Evolutionary conservation across 2,329 filamentous ascomycete species (phyloP).

Genomic region (Sporothrix euskadiensis): DNA sequence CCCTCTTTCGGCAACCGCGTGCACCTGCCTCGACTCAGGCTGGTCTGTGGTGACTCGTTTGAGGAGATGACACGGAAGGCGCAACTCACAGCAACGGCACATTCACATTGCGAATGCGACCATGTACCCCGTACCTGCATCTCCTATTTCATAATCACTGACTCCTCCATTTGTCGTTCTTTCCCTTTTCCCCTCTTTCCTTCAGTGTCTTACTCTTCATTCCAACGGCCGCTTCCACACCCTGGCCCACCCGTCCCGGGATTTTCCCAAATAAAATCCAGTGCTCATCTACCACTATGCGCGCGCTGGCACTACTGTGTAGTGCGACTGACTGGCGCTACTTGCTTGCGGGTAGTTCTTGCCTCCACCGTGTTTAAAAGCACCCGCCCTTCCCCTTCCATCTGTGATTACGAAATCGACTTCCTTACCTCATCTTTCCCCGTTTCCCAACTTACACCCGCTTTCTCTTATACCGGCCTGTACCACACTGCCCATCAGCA

Average conservation of each 20-base stretch:
- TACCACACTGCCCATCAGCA: slow-evolving; percentile 21
- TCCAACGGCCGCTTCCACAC: slow-evolving; percentile 19
- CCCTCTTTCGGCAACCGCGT: neutral
- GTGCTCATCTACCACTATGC: slow-evolving; percentile 19
- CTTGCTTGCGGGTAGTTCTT: neutral
- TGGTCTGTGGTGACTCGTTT: neutral
- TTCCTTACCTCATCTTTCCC: slow-evolving; percentile 33
- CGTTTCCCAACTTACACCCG: slow-evolving; percentile 29
- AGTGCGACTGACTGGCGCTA: slow-evolving; percentile 23
- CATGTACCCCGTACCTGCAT: neutral
- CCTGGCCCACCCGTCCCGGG: slow-evolving; percentile 4
- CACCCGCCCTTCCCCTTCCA: slow-evolving; percentile 24
- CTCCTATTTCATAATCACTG: neutral
- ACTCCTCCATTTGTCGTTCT: neutral
- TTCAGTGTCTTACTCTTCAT: slow-evolving; percentile 18
- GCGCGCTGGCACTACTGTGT: slow-evolving; percentile 11
- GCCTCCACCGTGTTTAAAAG: slow-evolving; percentile 31
- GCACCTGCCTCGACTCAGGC: neutral
- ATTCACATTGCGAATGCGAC: neutral
- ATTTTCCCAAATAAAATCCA: slow-evolving; percentile 4
- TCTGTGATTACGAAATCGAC: slow-evolving; percentile 34
- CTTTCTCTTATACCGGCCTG: slow-evolving; percentile 8
- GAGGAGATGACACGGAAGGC: neutral
- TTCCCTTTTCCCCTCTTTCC: neutral
- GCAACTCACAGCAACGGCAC: neutral